Evolutionary conservation across 179 eudicot species (phyloP).

Genomic region (Beta macrorhiza): DNA sequence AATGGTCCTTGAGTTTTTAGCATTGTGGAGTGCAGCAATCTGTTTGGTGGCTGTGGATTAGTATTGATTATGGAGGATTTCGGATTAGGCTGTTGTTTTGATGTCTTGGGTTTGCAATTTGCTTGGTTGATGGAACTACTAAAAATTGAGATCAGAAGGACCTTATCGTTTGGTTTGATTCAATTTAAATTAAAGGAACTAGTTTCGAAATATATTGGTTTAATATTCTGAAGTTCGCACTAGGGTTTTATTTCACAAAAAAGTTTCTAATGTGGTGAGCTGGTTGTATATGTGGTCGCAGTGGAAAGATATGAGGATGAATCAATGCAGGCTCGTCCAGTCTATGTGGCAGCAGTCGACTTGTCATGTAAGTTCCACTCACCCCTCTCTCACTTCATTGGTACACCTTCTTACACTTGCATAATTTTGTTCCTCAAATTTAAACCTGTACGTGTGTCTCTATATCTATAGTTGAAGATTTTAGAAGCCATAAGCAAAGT

Average conservation of each 20-base stretch:
- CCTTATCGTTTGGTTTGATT: neutral
- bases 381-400: conserved; percentile 5
- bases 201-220: neutral
- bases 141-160: neutral
- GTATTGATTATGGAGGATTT: neutral
- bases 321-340: conserved; percentile 83
- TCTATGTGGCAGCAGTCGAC: conserved; percentile 94
- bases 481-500: neutral
- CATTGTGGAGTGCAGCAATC: neutral
- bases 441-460: neutral
- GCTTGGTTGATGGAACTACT: neutral
- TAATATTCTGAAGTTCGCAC: neutral
- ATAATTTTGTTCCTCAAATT: neutral
- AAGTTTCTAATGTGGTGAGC: neutral
- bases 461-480: neutral
- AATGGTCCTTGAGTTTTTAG: neutral
- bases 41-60: neutral
- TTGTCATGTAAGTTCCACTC: conserved; percentile 68
- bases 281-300: conserved; percentile 30
- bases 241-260: neutral
- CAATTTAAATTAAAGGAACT: neutral
- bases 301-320: conserved; percentile 80
- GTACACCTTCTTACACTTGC: neutral
- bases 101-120: neutral
- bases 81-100: neutral